Conservation (phyloP, 345 rosid genomes). For the Xanthoceras sorbifolium region DNA sequence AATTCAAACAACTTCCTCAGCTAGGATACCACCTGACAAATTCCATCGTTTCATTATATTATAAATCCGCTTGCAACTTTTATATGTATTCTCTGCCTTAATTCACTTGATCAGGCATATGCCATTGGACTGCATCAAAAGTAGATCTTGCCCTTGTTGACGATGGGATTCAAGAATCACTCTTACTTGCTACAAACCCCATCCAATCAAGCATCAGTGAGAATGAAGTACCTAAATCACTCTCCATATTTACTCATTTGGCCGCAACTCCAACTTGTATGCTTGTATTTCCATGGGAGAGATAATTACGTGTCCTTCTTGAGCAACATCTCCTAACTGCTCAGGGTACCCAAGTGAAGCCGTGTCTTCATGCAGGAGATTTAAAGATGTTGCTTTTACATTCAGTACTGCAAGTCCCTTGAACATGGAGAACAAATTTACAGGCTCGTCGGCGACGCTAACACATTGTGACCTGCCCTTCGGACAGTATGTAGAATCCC, state of each 20-base stretch:
- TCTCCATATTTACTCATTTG: constrained; percentile 34
- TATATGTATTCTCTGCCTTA: background rate
- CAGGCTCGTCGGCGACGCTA: constrained; percentile 60
- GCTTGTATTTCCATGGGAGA: constrained; percentile 97
- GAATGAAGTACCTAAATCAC: background rate
- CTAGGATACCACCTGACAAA: background rate
- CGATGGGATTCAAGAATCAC: background rate
- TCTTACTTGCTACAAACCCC: constrained; percentile 6
- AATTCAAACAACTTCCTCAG: background rate
- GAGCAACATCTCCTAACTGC: constrained; percentile 52
- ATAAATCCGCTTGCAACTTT: background rate
- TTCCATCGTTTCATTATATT: background rate
- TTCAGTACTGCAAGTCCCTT: constrained; percentile 64
- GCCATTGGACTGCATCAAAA: background rate
- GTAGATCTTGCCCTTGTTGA: background rate
- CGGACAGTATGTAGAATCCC: constrained; percentile 78
- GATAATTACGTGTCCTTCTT: constrained; percentile 62
- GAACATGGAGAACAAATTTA: constrained; percentile 70
- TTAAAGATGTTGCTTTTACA: constrained; percentile 75
- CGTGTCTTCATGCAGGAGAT: constrained; percentile 81
- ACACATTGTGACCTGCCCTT: constrained; percentile 64
- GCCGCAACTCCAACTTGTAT: constrained; percentile 80
- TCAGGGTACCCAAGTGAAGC: constrained; percentile 76
- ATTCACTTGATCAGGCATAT: background rate
- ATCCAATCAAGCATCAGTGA: constrained; percentile 12